Evolutionary conservation across 306 rosid species (phyloP).

Genomic region (Rubus parviflorus): DNA sequence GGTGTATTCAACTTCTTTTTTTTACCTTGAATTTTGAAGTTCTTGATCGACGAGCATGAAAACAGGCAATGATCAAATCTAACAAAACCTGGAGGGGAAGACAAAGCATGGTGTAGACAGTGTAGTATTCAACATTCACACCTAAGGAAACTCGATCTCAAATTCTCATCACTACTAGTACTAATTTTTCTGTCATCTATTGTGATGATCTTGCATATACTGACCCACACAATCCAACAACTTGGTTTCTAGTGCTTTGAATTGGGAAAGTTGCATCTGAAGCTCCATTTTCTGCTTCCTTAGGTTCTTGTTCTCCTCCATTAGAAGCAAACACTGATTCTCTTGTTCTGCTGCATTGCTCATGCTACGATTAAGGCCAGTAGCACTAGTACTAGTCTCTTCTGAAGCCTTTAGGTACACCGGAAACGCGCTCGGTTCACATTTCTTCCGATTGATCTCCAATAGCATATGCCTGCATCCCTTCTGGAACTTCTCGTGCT

Average conservation of each 20-base stretch:
- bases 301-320: constrained; percentile 69
- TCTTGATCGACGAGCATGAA: not conserved
- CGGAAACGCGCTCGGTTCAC: constrained; percentile 85
- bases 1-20: not conserved
- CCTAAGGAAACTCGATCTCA: not conserved
- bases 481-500: constrained; percentile 77
- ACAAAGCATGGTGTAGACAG: not conserved
- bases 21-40: not conserved
- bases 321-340: constrained; percentile 32
- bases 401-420: constrained; percentile 61
- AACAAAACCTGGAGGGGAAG: too few species aligned
- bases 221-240: constrained; percentile 55
- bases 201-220: constrained; percentile 31
- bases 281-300: constrained; percentile 63
- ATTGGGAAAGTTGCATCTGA: constrained; percentile 62
- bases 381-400: constrained; percentile 23
- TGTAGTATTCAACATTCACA: not conserved
- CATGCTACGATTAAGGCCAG: not conserved
- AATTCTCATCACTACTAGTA: not conserved
- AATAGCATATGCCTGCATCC: constrained; percentile 52
- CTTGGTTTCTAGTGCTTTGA: constrained; percentile 60
- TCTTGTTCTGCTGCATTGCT: constrained; percentile 37
- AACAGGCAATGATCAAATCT: too few species aligned
- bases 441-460: constrained; percentile 70
- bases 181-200: not conserved